These are phyloP conservation scores for Withania somnifera DNA, from an alignment of 305 asterid species.

Conservation along the genomic window DNA sequence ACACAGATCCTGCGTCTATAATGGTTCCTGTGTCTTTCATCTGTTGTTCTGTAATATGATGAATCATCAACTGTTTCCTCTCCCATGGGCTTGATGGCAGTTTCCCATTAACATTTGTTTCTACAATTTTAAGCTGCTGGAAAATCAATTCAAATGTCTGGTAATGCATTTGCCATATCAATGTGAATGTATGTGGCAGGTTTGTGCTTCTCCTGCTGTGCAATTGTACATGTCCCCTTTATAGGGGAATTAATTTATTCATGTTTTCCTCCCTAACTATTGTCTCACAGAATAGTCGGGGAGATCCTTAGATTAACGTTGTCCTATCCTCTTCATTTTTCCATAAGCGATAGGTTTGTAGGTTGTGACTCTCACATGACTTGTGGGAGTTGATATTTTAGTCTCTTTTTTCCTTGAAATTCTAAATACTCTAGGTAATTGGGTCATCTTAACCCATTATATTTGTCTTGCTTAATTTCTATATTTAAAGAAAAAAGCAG, in stretches of 20 bases:
- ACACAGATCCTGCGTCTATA: not conserved
- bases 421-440: not conserved
- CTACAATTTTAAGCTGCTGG: not conserved
- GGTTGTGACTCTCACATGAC: not conserved
- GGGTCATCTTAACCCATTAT: too few relatives aligned
- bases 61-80: not conserved
- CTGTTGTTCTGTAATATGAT: not conserved
- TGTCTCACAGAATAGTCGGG: not conserved
- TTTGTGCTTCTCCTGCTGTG: not conserved
- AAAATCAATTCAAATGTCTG: not conserved
- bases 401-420: not conserved
- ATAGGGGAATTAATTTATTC: not conserved
- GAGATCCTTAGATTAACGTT: not conserved
- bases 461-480: too few relatives aligned
- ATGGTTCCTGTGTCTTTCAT: not conserved
- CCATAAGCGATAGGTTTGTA: not conserved
- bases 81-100: not conserved
- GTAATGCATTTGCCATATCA: not conserved
- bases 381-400: not conserved
- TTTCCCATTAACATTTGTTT: not conserved
- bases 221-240: not conserved
- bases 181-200: not conserved
- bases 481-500: too few relatives aligned
- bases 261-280: not conserved
- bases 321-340: not conserved